Base-by-base conservation (phyloP, 2,329 filamentous ascomycete genomes). In the Trichoderma sp. region DNA sequence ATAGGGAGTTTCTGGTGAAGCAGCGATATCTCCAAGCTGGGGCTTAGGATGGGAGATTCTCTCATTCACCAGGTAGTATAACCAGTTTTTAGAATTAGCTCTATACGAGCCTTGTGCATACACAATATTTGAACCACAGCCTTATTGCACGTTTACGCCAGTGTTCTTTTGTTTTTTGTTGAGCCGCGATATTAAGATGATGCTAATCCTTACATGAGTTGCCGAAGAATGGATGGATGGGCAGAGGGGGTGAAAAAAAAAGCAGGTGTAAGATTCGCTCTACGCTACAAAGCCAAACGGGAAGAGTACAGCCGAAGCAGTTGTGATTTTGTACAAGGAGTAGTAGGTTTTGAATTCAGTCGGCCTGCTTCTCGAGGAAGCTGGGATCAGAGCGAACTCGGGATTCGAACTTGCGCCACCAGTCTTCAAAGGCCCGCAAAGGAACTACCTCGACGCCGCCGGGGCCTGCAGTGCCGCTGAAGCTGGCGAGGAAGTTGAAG, bases 351-450 rank as follows among this genome's bases (percentile, higher is more conserved):
- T 77, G 38, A 18, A 29, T 27, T 29, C 53, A 81, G 53, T 83
- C 80, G 33, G 77, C 77, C 64, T 85, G 83, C 80, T 92, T 91
- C 85, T 98, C 95, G 79, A 99, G 86, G 83, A 99, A 99, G 7
- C 91, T 90, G 0, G 97, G 96, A 85, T 99, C 97, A 78, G 91
- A 89, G 80, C 95, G 93, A 53, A 99, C 90, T 81, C 92, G 93
- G 77, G 91, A 90, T 86, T 99, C 96, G 85, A 99, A 99, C 85
- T 98, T 98, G 76, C 88, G 90, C 97, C 97, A 99, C 97, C 97
- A 99, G 75, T 97, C 95, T 85, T 97, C 93, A 83, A 99, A 99
- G 6, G 94, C 94, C 85, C 94, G 97, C 78, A 99, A 85, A n/a
- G 97, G 95, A 29, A 99, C 94, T 14, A 97, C 93, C 83, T 98